phyloP scores from a whole-genome alignment of 208 protist genomes.

The Phytomonas sp. region DNA sequence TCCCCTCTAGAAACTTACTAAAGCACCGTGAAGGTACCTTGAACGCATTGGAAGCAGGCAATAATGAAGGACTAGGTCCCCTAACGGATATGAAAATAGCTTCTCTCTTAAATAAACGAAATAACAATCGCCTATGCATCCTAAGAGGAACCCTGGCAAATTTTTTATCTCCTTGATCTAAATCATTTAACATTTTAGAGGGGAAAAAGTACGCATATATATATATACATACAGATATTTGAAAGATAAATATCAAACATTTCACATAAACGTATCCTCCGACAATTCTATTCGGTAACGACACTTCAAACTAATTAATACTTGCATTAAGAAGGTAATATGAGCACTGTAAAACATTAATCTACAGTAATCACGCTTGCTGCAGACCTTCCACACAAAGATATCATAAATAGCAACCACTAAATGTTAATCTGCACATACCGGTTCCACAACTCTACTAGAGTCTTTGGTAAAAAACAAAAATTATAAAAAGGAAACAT shows the following conservation, averaged over 20 bases:
- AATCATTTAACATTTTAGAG: background rate
- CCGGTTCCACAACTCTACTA: too few species aligned
- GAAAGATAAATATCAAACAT: background rate
- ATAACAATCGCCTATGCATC: background rate
- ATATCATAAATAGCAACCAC: too few species aligned
- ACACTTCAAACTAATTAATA: too few species aligned
- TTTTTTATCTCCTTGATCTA: background rate
- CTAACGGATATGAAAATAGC: background rate
- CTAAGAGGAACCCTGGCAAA: background rate
- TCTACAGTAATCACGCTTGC: too few species aligned
- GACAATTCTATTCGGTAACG: too few species aligned
- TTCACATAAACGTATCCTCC: background rate
- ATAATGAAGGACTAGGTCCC: background rate
- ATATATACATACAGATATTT: background rate
- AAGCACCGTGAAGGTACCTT: background rate
- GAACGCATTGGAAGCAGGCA: background rate
- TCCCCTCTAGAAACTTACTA: background rate
- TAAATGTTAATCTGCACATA: too few species aligned
- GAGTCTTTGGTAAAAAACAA: too few species aligned
- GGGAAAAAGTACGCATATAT: background rate
- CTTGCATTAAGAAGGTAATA: too few species aligned
- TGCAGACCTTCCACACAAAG: too few species aligned
- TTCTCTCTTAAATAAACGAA: background rate
- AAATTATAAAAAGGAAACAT: too few species aligned
- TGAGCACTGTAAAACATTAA: too few species aligned